Base-by-base conservation (phyloP, 2,329 filamentous ascomycete genomes). In the Exophiala aquamarina region DNA sequence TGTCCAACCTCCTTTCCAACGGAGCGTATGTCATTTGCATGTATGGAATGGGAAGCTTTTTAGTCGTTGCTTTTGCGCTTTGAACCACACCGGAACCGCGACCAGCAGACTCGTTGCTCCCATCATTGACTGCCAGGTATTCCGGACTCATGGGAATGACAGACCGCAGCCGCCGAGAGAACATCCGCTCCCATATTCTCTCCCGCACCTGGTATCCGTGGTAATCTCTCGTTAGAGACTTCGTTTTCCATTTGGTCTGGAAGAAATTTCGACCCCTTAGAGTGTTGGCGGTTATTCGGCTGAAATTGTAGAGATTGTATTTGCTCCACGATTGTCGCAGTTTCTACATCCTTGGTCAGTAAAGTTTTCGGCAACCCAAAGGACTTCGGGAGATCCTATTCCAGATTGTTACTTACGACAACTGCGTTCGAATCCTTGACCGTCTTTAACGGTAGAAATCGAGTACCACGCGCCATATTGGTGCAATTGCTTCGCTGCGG, bases 231-330 rank as follows among this genome's bases (percentile, higher is more conserved):
- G 89, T 82, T 56, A 84, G 68, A 17, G 90, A 83, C 71, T 98
- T 98, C 62, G 92, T 88, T 1, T 72, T 70, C 92, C 92, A 98
- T 85, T 98, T 98, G 72, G 97, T 92, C 77, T 97, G 92, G 79
- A 95, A 98, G 73, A 93, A 94, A 35, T 91, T 96, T 53, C 72
- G 63, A 23, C 64, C 61, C 52, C 59, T 63, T 13, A 52, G 42
- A 13, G 60, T 64, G 14, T 77, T 79, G 2, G 68, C 62, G 34
- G 61, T 70, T 26, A 80, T 63, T 58, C 79, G 78, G 41, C 75
- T 72, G 57, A 98, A 73, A 72, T 96, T 96, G 81, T 88, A 98
- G 55, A 98, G 78, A 66, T 95, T 95, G 77, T 89, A 90, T 74
- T 95, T 95, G 77, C 89, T 95, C 93, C 92, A 96, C 75, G 90